A percentile compares a stretch with the other conserved stretches of the same genome.
Conservation (phyloP, 768 basidiomycete species). For the Rhodotorula sphaerocarpa region DNA sequence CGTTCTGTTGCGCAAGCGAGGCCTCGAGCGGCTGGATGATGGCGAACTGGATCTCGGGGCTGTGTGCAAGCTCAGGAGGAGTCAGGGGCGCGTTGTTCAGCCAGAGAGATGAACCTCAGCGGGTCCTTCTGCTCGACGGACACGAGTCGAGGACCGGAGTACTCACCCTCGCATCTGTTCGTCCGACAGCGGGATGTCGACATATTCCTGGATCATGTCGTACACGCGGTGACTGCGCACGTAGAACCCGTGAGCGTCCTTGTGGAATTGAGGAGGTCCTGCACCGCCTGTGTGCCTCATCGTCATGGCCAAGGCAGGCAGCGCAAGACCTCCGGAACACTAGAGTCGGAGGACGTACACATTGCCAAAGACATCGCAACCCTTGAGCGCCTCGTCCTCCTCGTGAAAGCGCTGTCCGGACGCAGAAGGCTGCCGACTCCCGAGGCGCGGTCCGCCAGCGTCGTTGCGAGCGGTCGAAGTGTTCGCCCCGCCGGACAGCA, state of each 20-base stretch:
- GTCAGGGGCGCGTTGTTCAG: not conserved
- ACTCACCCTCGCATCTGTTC: constrained; percentile 25
- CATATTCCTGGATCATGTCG: constrained; percentile 7
- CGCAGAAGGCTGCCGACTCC: not conserved
- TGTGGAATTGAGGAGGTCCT: too few species aligned
- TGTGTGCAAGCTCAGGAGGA: not conserved
- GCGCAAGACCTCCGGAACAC: not conserved
- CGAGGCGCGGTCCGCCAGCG: not conserved
- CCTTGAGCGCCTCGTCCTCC: constrained; percentile 7
- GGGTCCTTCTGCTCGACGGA: too few species aligned
- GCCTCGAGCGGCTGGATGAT: constrained; percentile 17
- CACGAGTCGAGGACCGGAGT: too few species aligned
- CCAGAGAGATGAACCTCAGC: too few species aligned
- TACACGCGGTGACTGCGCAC: constrained; percentile 16
- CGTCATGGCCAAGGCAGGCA: too few species aligned
- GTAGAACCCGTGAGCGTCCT: not conserved
- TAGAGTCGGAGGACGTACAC: constrained; percentile 3
- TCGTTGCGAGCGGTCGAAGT: too few species aligned
- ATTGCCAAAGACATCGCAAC: constrained; percentile 11
- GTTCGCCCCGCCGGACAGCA: not conserved
- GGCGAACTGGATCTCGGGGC: constrained; percentile 24
- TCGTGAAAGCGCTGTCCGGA: constrained; percentile 3
- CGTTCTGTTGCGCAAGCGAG: not conserved
- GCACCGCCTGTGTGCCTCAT: too few species aligned
- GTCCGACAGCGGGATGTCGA: constrained; percentile 23